These are phyloP conservation scores for Podosphaera leucotricha DNA, from an alignment of 2,329 filamentous ascomycete genomes.

Conservation along the genomic window DNA sequence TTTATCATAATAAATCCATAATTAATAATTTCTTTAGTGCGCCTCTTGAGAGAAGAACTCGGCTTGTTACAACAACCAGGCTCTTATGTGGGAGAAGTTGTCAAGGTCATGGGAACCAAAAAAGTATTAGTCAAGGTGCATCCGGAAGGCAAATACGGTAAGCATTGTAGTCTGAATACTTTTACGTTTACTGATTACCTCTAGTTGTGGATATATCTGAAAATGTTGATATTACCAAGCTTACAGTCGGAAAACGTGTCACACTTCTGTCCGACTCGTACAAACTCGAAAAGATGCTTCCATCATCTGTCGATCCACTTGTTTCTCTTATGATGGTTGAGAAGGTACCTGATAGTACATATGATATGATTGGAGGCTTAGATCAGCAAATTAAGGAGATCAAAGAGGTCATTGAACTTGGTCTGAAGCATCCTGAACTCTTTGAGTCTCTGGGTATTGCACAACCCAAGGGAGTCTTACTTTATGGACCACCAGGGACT, in stretches of 20 bases:
- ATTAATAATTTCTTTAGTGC: conserved; percentile 28
- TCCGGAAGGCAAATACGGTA: conserved; percentile 98
- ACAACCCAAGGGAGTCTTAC: conserved; percentile 87
- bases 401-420: conserved; percentile 98
- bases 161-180: conserved; percentile 12
- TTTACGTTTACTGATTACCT: conserved; percentile 5
- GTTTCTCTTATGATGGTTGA: conserved; percentile 99
- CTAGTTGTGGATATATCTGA: conserved; percentile 89
- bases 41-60: conserved; percentile 81
- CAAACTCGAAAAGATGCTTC: conserved; percentile 96
- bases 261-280: conserved; percentile 92
- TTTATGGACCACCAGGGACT: conserved; percentile 91
- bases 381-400: conserved; percentile 99
- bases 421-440: conserved; percentile 91
- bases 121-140: conserved; percentile 98
- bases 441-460: conserved; percentile 98
- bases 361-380: conserved; percentile 98
- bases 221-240: conserved; percentile 79
- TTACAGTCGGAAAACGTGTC: conserved; percentile 92
- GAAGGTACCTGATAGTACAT: conserved; percentile 97
- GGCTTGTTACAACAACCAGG: conserved; percentile 90
- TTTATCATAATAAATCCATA: conserved; percentile 3
- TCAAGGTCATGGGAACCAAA: conserved; percentile 99
- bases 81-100: conserved; percentile 97
- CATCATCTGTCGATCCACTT: conserved; percentile 90